These are phyloP conservation scores for barley (Hordeum vulgare) DNA, from an alignment of 176 grass and related monocot genomes.

Conservation along the genomic window DNA sequence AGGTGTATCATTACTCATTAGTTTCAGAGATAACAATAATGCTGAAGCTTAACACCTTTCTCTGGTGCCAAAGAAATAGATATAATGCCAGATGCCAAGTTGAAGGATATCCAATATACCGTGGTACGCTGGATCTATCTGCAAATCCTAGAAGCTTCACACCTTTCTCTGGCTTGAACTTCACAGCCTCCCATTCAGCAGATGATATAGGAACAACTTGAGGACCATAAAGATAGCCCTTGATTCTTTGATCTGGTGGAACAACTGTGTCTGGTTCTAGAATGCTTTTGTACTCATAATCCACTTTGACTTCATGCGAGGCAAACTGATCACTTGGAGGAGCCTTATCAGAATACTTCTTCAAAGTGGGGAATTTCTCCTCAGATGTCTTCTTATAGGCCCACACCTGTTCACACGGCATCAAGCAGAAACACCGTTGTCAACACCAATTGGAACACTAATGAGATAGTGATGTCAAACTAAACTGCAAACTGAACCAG, in stretches of 20 bases:
- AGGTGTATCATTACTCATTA: background rate
- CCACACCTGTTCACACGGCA: slow-evolving; percentile 71
- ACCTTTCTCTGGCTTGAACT: slow-evolving; percentile 89
- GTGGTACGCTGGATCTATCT: slow-evolving; percentile 53
- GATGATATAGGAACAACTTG: slow-evolving; percentile 87
- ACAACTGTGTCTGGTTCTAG: slow-evolving; percentile 67
- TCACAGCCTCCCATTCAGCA: slow-evolving; percentile 77
- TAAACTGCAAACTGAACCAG: slow-evolving; percentile 9
- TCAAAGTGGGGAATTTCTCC: slow-evolving; percentile 90
- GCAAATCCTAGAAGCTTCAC: slow-evolving; percentile 93
- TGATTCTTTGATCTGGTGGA: slow-evolving; percentile 95
- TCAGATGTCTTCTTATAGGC: slow-evolving; percentile 95
- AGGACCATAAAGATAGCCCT: slow-evolving; percentile 93
- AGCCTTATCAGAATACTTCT: slow-evolving; percentile 83
- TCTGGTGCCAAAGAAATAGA: background rate
- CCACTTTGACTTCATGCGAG: slow-evolving; percentile 86
- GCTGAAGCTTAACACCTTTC: background rate
- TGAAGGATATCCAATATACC: slow-evolving; percentile 40
- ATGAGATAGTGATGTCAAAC: background rate
- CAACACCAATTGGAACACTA: background rate
- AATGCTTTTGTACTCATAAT: slow-evolving; percentile 84
- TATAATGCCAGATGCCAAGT: background rate
- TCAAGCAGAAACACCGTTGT: slow-evolving; percentile 14
- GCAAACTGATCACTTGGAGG: slow-evolving; percentile 69
- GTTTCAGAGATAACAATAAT: background rate